Conservation (phyloP, 805 yeast genomes). For the Starmerella kuoi region DNA sequence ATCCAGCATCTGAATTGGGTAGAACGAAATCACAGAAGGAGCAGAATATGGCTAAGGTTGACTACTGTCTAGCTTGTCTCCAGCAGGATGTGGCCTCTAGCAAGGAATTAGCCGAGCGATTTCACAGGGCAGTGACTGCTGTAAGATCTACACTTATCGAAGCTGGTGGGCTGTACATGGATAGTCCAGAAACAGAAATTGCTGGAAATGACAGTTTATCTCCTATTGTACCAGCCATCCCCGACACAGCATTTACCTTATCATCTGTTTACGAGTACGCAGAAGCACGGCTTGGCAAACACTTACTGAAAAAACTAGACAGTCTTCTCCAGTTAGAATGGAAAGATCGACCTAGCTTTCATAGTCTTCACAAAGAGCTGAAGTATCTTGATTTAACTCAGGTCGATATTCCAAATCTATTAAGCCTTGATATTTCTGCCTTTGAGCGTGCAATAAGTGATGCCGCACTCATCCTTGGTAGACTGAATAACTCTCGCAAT, state of each 20-base stretch:
- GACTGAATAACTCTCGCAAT: conserved; percentile 26
- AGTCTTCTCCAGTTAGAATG: conserved; percentile 21
- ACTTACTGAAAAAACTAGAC: conserved; percentile 45
- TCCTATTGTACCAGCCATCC: too few species aligned
- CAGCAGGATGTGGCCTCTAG: conserved; percentile 13
- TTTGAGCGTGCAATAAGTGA: conserved; percentile 33
- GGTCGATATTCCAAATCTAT: conserved; percentile 31
- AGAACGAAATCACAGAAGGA: conserved; percentile 4
- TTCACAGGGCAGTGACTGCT: conserved; percentile 9
- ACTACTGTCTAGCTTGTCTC: conserved; percentile 16
- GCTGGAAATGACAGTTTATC: not conserved
- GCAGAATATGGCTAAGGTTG: conserved; percentile 14
- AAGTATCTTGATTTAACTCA: conserved; percentile 33
- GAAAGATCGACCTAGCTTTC: conserved; percentile 12
- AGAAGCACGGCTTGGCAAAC: conserved; percentile 55
- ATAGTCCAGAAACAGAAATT: not conserved
- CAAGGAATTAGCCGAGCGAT: conserved; percentile 15
- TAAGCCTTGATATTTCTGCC: conserved; percentile 20
- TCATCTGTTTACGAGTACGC: conserved; percentile 49
- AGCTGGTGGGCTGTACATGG: conserved; percentile 11
- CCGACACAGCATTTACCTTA: not conserved
- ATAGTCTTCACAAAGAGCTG: conserved; percentile 19
- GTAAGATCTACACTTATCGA: conserved; percentile 3
- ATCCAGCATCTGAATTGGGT: conserved; percentile 11
- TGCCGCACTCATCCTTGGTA: conserved; percentile 27